Evolutionary conservation across 306 rosid genomes (phyloP), one percentile per base, ranked within the genome.

Genomic region (Cicer judaicum): DNA sequence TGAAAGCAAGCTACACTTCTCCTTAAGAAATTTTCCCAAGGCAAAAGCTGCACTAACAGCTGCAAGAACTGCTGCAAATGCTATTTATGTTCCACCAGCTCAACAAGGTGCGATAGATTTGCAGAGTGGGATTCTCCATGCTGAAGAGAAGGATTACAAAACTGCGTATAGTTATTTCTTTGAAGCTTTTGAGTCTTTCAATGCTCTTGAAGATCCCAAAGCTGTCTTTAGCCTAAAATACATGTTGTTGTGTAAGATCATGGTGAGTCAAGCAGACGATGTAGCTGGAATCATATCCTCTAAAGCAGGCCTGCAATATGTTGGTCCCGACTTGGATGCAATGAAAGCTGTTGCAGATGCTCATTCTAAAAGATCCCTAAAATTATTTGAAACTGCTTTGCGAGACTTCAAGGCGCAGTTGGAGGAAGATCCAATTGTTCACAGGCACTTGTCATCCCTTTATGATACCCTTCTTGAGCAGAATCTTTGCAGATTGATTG

Each of bases 271-370:
- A 81, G 97, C 98, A 66, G 98, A 93, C 70, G 98, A 91, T 8
- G 96, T 91, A 14, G 88, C 89, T 2, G 96, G 96, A 72, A 87
- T 89, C 15, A 89, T 93, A 50, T 93, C 96, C 29, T 93, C 98
- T 10, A 93, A 91, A 82, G 98, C 98, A 3, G 97, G 97, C 7
- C 81, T 93, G 73, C 90, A 87, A 72, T 93, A 85, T 52, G 84
- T 91, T 71, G 98, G 98, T n/a, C 92, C 89, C 19, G 97, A 93
- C 77, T 77, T 93, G 82, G 98, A 93, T 85, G 98, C 98, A 41
- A 93, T 93, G 98, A 93, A 91, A 80, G 96, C 94, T 40, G 98
- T 93, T 48, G 97, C 98, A 13, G 97, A 91, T 74, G 98, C 98
- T 50, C 88, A 93, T 84, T 89, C 97, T 1, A 93, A 93, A 77